phyloP scores from a whole-genome alignment of 208 protist species.

The Acanthamoeba healyi region DNA sequence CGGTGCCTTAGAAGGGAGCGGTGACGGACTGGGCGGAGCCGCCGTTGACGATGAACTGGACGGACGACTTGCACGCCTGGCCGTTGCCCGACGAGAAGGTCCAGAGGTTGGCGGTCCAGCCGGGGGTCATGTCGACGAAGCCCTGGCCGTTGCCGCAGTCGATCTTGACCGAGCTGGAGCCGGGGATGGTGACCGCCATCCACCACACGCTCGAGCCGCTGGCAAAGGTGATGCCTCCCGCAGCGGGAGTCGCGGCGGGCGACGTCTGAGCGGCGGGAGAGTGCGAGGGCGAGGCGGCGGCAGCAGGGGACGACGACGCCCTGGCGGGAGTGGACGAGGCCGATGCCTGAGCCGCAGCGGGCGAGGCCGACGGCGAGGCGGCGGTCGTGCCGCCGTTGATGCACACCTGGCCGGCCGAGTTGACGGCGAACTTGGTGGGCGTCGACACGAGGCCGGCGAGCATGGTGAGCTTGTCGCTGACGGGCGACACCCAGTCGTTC shows the following conservation, averaged over 20 bases:
- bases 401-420: conserved; percentile 32
- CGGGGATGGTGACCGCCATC: not conserved
- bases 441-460: conserved; percentile 45
- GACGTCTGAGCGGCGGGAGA: not conserved
- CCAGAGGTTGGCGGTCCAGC: not conserved
- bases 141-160: not conserved
- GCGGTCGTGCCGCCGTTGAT: conserved; percentile 38
- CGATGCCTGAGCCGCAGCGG: not conserved
- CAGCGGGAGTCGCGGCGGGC: not conserved
- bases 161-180: not conserved
- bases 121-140: not conserved
- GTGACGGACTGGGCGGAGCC: not conserved
- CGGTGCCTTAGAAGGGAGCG: not conserved
- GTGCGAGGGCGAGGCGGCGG: not conserved
- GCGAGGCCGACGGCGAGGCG: not conserved
- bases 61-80: not conserved
- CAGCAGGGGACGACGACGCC: not conserved
- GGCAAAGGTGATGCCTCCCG: not conserved
- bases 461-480: conserved; percentile 75
- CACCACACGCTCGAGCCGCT: not conserved
- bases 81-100: not conserved
- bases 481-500: conserved; percentile 78
- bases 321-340: not conserved
- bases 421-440: conserved; percentile 81
- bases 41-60: not conserved